Evolutionary conservation across 176 grass and related monocot species (phyloP).

Genomic region (Eragrostis nindensis): DNA sequence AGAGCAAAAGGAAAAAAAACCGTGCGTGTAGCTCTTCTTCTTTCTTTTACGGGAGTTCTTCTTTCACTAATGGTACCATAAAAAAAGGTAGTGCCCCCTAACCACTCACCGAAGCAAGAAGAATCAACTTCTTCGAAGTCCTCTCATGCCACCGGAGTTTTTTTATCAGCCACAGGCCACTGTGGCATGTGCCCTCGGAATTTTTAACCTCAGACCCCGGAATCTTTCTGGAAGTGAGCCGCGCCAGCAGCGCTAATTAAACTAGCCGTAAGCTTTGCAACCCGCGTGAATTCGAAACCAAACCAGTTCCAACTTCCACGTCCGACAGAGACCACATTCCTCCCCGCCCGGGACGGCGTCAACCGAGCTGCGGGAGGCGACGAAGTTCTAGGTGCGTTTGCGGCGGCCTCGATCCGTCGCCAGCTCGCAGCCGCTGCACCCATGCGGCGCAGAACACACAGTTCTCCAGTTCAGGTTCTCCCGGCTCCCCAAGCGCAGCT

Average conservation of each 20-base stretch:
- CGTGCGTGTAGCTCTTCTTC: too few relatives aligned
- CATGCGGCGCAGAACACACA: background rate
- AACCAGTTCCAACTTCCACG: background rate
- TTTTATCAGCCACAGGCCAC: too few relatives aligned
- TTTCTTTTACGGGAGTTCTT: too few relatives aligned
- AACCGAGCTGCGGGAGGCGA: constrained; percentile 26
- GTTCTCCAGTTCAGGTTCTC: too few relatives aligned
- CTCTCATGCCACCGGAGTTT: too few relatives aligned
- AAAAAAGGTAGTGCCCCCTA: too few relatives aligned
- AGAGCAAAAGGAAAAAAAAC: too few relatives aligned
- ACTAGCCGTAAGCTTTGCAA: background rate
- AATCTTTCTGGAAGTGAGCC: constrained; percentile 42
- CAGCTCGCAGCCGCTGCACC: background rate
- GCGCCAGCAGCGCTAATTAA: background rate
- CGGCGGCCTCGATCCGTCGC: too few relatives aligned
- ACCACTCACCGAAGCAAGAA: too few relatives aligned
- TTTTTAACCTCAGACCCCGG: background rate
- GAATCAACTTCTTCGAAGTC: too few relatives aligned
- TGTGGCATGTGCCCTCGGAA: constrained; percentile 8
- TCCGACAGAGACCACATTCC: background rate
- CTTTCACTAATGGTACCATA: too few relatives aligned
- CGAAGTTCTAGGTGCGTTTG: constrained; percentile 86
- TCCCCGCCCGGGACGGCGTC: background rate
- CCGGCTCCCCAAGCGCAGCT: background rate
- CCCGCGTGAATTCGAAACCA: background rate